phyloP scores from a whole-genome alignment of 441 rosid species.

The Gossypium laxum region DNA sequence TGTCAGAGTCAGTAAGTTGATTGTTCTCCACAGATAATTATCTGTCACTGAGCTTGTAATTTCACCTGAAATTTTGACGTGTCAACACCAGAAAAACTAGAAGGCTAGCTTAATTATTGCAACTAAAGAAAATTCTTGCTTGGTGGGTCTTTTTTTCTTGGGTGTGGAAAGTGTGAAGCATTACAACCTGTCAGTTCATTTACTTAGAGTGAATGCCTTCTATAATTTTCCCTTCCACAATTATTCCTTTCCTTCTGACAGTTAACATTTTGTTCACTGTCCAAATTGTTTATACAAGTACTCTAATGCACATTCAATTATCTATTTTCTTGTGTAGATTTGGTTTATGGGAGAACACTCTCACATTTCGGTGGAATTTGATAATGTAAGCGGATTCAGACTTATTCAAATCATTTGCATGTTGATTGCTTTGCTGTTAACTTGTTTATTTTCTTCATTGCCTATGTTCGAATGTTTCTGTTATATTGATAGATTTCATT shows the following conservation, averaged over 20 bases:
- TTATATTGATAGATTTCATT: background rate
- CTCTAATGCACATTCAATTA: constrained; percentile 11
- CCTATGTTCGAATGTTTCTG: background rate
- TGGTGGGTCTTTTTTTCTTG: background rate
- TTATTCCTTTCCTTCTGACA: background rate
- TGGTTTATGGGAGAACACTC: constrained; percentile 90
- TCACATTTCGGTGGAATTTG: constrained; percentile 74
- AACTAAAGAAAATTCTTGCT: background rate
- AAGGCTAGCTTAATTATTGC: background rate
- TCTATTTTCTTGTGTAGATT: constrained; percentile 39
- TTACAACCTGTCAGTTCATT: background rate
- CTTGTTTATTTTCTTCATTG: constrained; percentile 1
- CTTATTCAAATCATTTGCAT: background rate
- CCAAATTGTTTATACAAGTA: background rate
- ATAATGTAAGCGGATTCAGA: constrained; percentile 50
- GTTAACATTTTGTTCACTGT: background rate
- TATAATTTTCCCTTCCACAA: background rate
- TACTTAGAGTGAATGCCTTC: constrained; percentile 1
- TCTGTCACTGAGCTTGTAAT: background rate
- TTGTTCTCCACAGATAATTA: background rate
- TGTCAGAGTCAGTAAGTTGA: background rate
- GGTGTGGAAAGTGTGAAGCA: background rate
- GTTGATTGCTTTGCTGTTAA: background rate
- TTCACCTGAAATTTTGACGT: background rate
- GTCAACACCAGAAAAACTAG: background rate